Base-by-base conservation (phyloP, 2,329 filamentous ascomycete species). In the Colletotrichum graminicola region DNA sequence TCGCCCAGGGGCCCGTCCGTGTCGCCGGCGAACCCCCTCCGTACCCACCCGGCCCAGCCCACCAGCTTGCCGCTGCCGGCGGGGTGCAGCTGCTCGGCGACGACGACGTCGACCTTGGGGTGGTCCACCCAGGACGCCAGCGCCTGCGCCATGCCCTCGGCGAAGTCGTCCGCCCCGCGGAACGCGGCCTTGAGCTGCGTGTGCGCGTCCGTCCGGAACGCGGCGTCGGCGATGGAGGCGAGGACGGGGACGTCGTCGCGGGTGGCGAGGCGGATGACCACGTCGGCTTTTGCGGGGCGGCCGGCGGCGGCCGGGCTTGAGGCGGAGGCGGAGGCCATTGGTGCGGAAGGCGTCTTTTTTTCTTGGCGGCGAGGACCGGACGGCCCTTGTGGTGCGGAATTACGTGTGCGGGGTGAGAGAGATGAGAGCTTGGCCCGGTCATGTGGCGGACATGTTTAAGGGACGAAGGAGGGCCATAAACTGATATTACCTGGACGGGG, bases 31-130 rank as follows among this genome's bases (percentile, higher is more conserved):
- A 81, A 73, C 26, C 76, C 77, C 5, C 72, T 73, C 18, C 79
- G 76, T 11, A 75, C 77, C 81, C 81, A 84, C 36, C 78, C 77
- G 10, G 76, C 75, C 76, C 77, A 82, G 5, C 80, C 82, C 18
- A 79, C 62, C 36, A 80, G 75, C 3, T 74, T 67, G 1, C 78
- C 78, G 1, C 75, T 76, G 3, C 61, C 66, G n/a, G 76, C 56
- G 63, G 45, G 45, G 43, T 39, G 41, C 14, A 14, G 41, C 14
- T 81, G 76, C 12, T 79, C 76, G 6, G 78, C 80, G 72, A 81
- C 82, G 55, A 81, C 73, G 14, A 79, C 56, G 26, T 78, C 76
- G 14, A 77, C 72, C 29, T 77, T 75, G 45, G 74, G 74, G 7
- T 72, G 73, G 34, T 67, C 68, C 16, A 80, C 69, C 73, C 76